These are phyloP conservation scores for Sphaerostilbella broomeana DNA, from an alignment of 2,329 filamentous ascomycete genomes.

Conservation along the genomic window DNA sequence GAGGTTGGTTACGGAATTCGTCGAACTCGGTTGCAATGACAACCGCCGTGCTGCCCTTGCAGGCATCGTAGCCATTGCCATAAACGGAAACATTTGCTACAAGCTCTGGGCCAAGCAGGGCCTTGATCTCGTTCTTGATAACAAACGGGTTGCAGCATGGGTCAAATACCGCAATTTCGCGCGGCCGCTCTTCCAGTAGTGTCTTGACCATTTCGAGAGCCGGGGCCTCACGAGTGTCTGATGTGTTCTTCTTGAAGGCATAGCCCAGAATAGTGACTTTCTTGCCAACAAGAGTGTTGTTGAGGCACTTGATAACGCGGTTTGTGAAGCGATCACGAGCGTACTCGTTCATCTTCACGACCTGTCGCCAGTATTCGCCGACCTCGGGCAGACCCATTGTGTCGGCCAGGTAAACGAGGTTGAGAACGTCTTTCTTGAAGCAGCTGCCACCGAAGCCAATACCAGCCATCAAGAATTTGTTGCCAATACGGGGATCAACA, in stretches of 20 bases:
- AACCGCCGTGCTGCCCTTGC: constrained; percentile 41
- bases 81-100: constrained; percentile 42
- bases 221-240: constrained; percentile 65
- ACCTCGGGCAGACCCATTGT: constrained; percentile 64
- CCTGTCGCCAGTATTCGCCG: constrained; percentile 66
- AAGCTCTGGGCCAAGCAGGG: constrained; percentile 32
- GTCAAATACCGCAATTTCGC: constrained; percentile 62
- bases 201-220: constrained; percentile 61
- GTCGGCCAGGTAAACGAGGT: constrained; percentile 66
- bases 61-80: constrained; percentile 43
- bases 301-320: constrained; percentile 58
- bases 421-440: constrained; percentile 75
- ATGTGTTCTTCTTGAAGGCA: constrained; percentile 75
- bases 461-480: constrained; percentile 65
- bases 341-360: constrained; percentile 71
- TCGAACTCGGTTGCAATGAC: constrained; percentile 52
- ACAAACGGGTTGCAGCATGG: constrained; percentile 51
- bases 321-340: constrained; percentile 63
- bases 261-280: constrained; percentile 69
- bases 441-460: constrained; percentile 76
- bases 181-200: constrained; percentile 57
- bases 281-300: constrained; percentile 63
- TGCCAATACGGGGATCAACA: constrained; percentile 63
- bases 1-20: constrained; percentile 43
- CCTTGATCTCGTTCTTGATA: constrained; percentile 44